A percentile compares a stretch with the other conserved stretches of the same genome.
Evolutionary conservation across 75 land plant genomes (phyloP).

Genomic region (Ceratopteris richardii): DNA sequence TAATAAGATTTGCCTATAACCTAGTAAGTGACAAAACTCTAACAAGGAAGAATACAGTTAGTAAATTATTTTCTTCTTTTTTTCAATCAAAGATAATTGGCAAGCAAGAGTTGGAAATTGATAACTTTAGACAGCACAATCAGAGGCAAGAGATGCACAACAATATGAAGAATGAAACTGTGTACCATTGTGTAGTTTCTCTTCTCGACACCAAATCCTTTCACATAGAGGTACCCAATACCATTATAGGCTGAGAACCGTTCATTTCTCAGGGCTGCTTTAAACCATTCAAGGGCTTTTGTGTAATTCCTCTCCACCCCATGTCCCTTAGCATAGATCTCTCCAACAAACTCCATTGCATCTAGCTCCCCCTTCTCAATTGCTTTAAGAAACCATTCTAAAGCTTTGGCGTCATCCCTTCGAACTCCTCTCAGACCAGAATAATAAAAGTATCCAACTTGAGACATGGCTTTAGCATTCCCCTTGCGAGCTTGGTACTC

Average conservation of each 20-base stretch:
- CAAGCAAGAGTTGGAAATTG: no score
- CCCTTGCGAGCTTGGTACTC: slow-evolving; percentile 96
- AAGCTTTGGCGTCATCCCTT: slow-evolving; percentile 66
- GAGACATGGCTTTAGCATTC: slow-evolving; percentile 77
- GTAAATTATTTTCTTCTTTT: no score
- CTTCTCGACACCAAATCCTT: slow-evolving; percentile 87
- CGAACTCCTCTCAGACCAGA: slow-evolving; percentile 83
- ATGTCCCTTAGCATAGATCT: slow-evolving; percentile 90
- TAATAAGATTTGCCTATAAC: no score
- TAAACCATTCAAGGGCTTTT: slow-evolving; percentile 74
- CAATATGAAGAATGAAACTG: not conserved
- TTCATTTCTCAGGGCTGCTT: slow-evolving; percentile 54
- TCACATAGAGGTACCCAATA: slow-evolving; percentile 84
- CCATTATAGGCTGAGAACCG: slow-evolving; percentile 86
- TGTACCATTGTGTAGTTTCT: slow-evolving; percentile 79
- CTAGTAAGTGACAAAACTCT: no score
- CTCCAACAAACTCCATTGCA: slow-evolving; percentile 93
- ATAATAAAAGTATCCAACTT: slow-evolving; percentile 75
- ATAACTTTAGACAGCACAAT: no score
- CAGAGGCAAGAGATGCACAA: no score
- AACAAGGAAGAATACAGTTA: no score
- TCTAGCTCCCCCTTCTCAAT: slow-evolving; percentile 78
- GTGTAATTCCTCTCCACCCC: slow-evolving; percentile 93
- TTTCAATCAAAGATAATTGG: no score
- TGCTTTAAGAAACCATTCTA: slow-evolving; percentile 76